Evolutionary conservation across 306 rosid species (phyloP).

Genomic region (Castanea crenata): DNA sequence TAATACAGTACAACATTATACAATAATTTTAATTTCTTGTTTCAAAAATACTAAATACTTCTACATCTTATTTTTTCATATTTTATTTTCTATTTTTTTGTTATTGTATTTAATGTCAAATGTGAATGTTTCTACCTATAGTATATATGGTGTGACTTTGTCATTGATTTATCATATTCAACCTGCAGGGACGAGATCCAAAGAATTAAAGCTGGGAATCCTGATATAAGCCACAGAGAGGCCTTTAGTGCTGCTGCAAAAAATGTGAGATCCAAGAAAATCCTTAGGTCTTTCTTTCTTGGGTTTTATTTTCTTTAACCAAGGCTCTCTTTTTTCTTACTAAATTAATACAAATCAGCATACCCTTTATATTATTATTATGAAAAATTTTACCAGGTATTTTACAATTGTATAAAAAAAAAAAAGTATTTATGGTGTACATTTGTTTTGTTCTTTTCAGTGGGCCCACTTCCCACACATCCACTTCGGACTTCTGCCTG

Average conservation of each 20-base stretch:
- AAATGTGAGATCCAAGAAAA: constrained; percentile 63
- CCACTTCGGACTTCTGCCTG: constrained; percentile 95
- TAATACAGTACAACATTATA: neutral
- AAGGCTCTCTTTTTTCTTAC: constrained; percentile 16
- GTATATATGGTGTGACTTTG: neutral
- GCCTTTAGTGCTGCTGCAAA: constrained; percentile 99
- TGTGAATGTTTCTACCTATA: neutral
- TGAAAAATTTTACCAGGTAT: neutral
- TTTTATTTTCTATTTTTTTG: neutral
- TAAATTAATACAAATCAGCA: neutral
- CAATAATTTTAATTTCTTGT: too few relatives aligned
- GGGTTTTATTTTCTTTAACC: constrained; percentile 8
- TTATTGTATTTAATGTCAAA: neutral
- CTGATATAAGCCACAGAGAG: constrained; percentile 97
- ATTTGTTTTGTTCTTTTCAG: constrained; percentile 45
- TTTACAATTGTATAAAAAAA: neutral
- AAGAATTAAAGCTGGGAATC: constrained; percentile 97
- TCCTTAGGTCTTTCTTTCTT: constrained; percentile 24
- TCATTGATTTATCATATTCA: neutral
- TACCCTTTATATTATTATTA: neutral
- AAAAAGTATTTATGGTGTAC: neutral
- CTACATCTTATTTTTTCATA: neutral
- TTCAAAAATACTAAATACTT: neutral
- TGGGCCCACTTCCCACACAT: constrained; percentile 99
- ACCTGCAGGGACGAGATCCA: constrained; percentile 89